These are phyloP conservation scores for Saussurea involucrata DNA, from an alignment of 129 eudicot species.

Conservation along the genomic window DNA sequence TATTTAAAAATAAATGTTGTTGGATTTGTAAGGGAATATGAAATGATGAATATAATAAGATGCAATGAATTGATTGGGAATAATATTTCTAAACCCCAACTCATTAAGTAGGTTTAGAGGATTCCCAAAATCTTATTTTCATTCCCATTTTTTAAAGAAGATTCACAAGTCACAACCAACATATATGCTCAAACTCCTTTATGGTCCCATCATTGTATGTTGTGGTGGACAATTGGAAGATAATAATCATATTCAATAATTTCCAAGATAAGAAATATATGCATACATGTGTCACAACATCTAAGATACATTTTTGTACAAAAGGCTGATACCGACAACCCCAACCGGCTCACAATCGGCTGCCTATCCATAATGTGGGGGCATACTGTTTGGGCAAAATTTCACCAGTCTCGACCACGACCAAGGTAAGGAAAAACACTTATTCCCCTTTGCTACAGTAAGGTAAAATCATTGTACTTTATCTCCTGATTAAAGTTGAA, in stretches of 20 bases:
- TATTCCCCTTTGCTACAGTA: too few species aligned
- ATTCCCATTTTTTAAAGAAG: background rate
- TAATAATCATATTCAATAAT: background rate
- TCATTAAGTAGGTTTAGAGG: background rate
- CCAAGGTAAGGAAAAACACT: too few species aligned
- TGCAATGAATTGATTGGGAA: background rate
- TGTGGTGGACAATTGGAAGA: background rate
- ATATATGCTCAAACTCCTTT: background rate
- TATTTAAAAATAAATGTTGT: background rate
- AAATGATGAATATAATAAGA: background rate
- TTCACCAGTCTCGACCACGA: too few species aligned
- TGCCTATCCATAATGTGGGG: too few species aligned
- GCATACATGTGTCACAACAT: background rate
- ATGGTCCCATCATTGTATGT: background rate
- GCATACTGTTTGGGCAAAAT: too few species aligned
- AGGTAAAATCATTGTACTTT: too few species aligned
- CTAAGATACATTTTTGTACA: too few species aligned
- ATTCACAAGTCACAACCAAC: background rate
- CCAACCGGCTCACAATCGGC: too few species aligned
- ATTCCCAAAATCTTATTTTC: background rate
- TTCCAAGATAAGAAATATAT: background rate
- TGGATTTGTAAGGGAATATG: background rate
- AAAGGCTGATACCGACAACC: too few species aligned
- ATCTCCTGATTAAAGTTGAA: too few species aligned
- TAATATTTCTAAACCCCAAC: background rate